Evolutionary conservation across 768 basidiomycete genomes (phyloP).

Genomic region (Trametes meyenii): DNA sequence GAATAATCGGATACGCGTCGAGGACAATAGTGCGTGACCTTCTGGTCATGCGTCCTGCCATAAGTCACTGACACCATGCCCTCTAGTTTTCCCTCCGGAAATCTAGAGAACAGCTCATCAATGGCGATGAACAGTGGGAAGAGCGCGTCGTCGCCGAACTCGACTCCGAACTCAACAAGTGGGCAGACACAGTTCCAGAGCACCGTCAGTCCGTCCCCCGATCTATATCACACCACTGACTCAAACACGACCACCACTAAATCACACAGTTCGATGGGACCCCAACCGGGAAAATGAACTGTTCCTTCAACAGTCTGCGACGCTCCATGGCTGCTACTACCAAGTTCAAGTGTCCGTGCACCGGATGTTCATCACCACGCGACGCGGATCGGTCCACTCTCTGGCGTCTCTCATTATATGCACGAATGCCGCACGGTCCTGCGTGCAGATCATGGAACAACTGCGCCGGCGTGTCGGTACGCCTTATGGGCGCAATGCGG

Average conservation of each 20-base stretch:
- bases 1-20: conserved; percentile 62
- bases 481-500: neutral
- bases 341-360: conserved; percentile 67
- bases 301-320: conserved; percentile 38
- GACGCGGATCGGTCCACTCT: conserved; percentile 48
- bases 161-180: conserved; percentile 77
- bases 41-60: neutral
- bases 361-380: conserved; percentile 73
- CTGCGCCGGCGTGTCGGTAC: conserved; percentile 30
- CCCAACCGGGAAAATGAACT: conserved; percentile 32
- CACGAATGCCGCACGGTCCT: conserved; percentile 79
- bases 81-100: conserved; percentile 73
- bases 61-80: neutral
- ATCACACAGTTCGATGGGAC: conserved; percentile 36
- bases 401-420: conserved; percentile 79
- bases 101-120: conserved; percentile 54
- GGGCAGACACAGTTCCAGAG: conserved; percentile 71
- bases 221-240: conserved; percentile 19
- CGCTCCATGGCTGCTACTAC: conserved; percentile 46
- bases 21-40: conserved; percentile 57
- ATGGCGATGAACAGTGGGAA: conserved; percentile 57
- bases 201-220: conserved; percentile 41
- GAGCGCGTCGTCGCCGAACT: conserved; percentile 69
- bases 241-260: conserved; percentile 15
- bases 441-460: conserved; percentile 68